These are phyloP conservation scores for Raphanus sativus DNA, from an alignment of 345 rosid species.

Conservation along the genomic window DNA sequence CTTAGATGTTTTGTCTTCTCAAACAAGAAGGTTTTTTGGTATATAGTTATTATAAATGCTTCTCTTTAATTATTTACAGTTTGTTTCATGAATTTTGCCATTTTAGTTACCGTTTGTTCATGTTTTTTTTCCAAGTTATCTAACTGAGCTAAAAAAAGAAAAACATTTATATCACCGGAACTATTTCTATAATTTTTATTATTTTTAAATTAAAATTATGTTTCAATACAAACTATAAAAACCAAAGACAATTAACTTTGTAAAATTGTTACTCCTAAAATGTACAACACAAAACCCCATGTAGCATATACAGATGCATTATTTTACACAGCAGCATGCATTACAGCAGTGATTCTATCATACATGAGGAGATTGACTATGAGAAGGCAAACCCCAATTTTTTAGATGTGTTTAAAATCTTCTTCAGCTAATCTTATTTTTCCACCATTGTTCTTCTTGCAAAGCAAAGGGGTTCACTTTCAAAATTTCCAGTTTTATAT, in stretches of 20 bases:
- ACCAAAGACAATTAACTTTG: not conserved
- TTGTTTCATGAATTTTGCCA: not conserved
- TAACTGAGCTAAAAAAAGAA: not conserved
- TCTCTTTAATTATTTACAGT: not conserved
- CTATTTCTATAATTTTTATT: not conserved
- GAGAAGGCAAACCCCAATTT: slow-evolving; percentile 42
- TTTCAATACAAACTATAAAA: not conserved
- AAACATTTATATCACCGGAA: not conserved
- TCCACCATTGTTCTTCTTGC: not conserved
- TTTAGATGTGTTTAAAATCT: not conserved
- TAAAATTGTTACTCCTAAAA: not conserved
- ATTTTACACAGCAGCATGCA: slow-evolving; percentile 12
- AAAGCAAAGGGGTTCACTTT: not conserved
- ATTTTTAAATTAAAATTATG: not conserved
- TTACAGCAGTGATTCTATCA: slow-evolving; percentile 32
- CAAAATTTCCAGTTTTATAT: not conserved
- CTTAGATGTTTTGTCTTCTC: slow-evolving; percentile 24
- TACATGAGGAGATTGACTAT: slow-evolving; percentile 56
- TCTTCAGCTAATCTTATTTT: not conserved
- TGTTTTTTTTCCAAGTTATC: not conserved
- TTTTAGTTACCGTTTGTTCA: not conserved
- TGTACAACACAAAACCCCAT: not conserved
- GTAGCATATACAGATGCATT: not conserved
- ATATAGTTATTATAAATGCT: slow-evolving; percentile 23
- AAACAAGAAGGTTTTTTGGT: slow-evolving; percentile 21